phyloP scores from a whole-genome alignment of 352 stramenopile species.

The Phytophthora ramorum region DNA sequence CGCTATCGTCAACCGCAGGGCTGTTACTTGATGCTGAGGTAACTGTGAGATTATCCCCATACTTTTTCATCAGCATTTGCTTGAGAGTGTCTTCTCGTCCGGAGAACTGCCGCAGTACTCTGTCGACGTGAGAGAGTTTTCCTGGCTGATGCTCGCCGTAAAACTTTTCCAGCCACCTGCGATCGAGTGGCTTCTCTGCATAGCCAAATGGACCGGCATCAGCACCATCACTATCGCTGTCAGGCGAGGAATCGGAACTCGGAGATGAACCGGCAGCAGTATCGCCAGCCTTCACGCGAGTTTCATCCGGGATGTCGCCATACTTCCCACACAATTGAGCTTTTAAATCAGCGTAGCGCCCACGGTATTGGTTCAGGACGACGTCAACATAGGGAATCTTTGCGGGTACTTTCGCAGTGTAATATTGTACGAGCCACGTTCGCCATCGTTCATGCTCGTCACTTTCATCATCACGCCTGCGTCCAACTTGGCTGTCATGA shows the following conservation, averaged over 20 bases:
- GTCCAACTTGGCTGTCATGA: conserved; percentile 13
- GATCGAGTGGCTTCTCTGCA: conserved; percentile 38
- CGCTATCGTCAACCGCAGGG: not conserved
- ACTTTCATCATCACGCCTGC: conserved; percentile 23
- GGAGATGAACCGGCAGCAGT: conserved; percentile 4
- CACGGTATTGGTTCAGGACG: conserved; percentile 64
- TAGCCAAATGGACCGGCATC: conserved; percentile 21
- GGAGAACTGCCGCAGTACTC: conserved; percentile 66
- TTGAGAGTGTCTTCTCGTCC: conserved; percentile 71
- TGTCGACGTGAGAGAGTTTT: conserved; percentile 53
- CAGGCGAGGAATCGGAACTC: conserved; percentile 27
- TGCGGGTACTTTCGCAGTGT: conserved; percentile 45
- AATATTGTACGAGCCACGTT: conserved; percentile 59
- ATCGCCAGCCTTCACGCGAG: not conserved
- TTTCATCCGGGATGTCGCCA: conserved; percentile 20
- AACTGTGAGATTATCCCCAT: conserved; percentile 19
- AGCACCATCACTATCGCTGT: conserved; percentile 24
- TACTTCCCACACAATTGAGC: conserved; percentile 62
- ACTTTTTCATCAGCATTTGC: conserved; percentile 66
- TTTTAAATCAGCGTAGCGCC: conserved; percentile 62
- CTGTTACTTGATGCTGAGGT: not conserved
- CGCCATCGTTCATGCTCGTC: conserved; percentile 43
- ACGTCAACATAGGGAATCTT: conserved; percentile 68
- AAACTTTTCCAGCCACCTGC: conserved; percentile 60
- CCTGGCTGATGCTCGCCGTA: conserved; percentile 61